Conservation (phyloP, 2,329 filamentous ascomycete species). For the Lanzia echinophila region DNA sequence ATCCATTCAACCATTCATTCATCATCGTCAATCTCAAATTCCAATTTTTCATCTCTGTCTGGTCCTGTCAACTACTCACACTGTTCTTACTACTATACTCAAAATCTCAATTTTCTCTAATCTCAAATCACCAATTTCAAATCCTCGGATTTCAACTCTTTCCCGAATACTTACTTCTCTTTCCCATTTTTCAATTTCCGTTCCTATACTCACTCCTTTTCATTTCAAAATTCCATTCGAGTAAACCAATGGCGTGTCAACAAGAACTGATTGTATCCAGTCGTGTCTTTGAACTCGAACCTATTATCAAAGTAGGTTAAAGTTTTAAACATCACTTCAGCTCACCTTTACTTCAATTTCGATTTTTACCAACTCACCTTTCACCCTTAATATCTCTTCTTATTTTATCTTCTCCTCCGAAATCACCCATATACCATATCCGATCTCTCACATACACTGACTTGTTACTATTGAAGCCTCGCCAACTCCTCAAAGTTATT, state of each 20-base stretch:
- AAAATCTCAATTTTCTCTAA: too few species aligned
- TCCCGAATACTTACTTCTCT: not conserved
- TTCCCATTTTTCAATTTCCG: not conserved
- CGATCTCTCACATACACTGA: not conserved
- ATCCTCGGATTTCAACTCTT: too few species aligned
- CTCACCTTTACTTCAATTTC: not conserved
- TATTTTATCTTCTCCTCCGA: not conserved
- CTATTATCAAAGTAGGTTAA: not conserved
- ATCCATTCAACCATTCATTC: not conserved
- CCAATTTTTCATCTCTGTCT: not conserved
- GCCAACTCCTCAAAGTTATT: not conserved
- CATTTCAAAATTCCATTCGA: not conserved
- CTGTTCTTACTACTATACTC: too few species aligned
- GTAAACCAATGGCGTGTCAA: not conserved
- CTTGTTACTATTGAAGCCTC: not conserved
- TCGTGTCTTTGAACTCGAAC: not conserved
- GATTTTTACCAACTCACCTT: not conserved
- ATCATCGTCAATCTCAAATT: not conserved
- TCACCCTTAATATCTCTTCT: not conserved
- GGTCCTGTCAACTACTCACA: not conserved
- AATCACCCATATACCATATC: not conserved
- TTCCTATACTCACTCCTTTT: too few species aligned
- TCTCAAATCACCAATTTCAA: too few species aligned
- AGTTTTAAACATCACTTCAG: not conserved
- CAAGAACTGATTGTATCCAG: not conserved